phyloP scores from a whole-genome alignment of 2,329 filamentous ascomycete genomes.

The Pseudonectria foliicola region DNA sequence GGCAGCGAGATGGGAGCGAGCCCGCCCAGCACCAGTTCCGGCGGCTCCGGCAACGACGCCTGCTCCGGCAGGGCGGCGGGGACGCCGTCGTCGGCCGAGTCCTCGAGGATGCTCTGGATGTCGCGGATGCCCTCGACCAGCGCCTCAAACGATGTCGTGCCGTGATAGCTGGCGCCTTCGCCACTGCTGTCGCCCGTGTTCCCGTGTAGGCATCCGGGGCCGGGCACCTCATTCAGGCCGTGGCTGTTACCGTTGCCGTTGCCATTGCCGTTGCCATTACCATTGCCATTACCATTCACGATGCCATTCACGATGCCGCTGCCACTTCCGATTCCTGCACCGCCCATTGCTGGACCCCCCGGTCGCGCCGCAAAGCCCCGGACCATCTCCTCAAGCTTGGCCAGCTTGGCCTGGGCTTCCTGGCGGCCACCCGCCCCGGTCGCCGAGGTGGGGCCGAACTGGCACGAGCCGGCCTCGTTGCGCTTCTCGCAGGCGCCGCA shows the following conservation, averaged over 20 bases:
- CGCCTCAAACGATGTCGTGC: conserved; percentile 34
- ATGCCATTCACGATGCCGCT: too few species aligned
- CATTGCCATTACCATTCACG: too few species aligned
- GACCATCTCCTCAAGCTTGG: conserved; percentile 35
- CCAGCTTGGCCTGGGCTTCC: conserved; percentile 34
- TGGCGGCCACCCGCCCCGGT: conserved; percentile 12
- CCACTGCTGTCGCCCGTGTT: conserved; percentile 7
- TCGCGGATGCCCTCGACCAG: conserved; percentile 36
- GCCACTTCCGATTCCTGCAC: too few species aligned
- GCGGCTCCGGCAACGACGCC: conserved; percentile 8
- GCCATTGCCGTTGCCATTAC: too few species aligned
- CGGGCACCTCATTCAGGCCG: too few species aligned
- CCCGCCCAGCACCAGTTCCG: conserved; percentile 28
- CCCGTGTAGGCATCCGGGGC: neutral
- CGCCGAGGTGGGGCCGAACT: conserved; percentile 21
- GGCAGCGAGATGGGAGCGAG: conserved; percentile 20
- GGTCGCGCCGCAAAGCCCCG: conserved; percentile 25
- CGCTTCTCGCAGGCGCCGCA: conserved; percentile 35
- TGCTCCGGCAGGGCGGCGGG: neutral
- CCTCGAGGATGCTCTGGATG: conserved; percentile 30
- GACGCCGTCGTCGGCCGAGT: conserved; percentile 8
- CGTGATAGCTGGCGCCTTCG: conserved; percentile 23
- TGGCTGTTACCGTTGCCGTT: too few species aligned
- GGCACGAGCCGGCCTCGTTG: conserved; percentile 27
- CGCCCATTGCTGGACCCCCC: neutral